phyloP scores from a whole-genome alignment of 1,284 basidiomycete species.

The Porphyrellus sp. region DNA sequence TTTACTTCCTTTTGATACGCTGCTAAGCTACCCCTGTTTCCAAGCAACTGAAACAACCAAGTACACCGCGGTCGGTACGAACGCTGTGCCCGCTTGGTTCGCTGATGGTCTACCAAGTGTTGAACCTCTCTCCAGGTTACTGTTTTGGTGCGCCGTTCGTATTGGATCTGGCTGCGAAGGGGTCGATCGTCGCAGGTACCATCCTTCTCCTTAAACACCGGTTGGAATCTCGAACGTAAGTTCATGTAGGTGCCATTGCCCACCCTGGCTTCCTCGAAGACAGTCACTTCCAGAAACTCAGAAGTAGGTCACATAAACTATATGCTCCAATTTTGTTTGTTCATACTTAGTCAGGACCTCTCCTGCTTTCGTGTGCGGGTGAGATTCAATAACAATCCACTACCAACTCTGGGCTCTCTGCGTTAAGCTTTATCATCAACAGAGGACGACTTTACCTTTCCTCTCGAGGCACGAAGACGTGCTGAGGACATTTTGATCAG shows the following conservation, averaged over 20 bases:
- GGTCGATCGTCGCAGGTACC: slow-evolving; percentile 45
- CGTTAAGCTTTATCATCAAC: slow-evolving; percentile 29
- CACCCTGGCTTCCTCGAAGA: slow-evolving; percentile 56
- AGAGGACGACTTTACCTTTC: slow-evolving; percentile 31
- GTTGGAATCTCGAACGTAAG: neutral
- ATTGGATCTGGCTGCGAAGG: slow-evolving; percentile 42
- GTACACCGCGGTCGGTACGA: slow-evolving; percentile 39
- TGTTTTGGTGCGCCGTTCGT: slow-evolving; percentile 57
- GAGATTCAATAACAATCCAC: neutral
- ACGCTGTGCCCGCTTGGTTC: no score
- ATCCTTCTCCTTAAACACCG: neutral
- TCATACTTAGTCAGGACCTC: slow-evolving; percentile 39
- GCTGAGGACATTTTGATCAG: slow-evolving; percentile 30
- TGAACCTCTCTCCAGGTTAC: slow-evolving; percentile 39
- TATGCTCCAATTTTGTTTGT: neutral
- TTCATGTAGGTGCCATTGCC: slow-evolving; percentile 45
- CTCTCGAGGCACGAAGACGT: slow-evolving; percentile 17
- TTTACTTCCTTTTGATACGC: neutral
- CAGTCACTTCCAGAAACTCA: slow-evolving; percentile 46
- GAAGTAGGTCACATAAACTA: slow-evolving; percentile 36
- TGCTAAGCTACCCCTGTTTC: neutral
- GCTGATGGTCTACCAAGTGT: neutral
- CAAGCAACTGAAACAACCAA: slow-evolving; percentile 23
- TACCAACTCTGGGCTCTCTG: neutral
- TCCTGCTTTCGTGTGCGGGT: slow-evolving; percentile 53